These are phyloP conservation scores for Cadophora luteo-olivacea DNA, from an alignment of 2,329 filamentous ascomycete genomes.

Conservation along the genomic window DNA sequence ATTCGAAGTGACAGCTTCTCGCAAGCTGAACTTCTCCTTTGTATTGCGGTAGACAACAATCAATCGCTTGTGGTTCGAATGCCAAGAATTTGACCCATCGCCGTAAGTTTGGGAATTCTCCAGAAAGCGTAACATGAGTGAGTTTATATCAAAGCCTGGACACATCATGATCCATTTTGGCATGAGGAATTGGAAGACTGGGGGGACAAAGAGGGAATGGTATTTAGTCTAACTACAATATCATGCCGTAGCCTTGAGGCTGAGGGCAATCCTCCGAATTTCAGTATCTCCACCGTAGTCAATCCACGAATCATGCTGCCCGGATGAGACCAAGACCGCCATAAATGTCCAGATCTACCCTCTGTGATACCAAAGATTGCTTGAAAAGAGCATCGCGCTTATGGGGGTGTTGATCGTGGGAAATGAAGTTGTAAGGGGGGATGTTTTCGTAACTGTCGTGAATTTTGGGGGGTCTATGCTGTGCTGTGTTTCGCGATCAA, in stretches of 20 bases:
- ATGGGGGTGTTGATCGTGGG: conserved; percentile 30
- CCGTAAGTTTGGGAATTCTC: not conserved
- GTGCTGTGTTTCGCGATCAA: conserved; percentile 34
- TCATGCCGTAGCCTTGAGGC: conserved; percentile 38
- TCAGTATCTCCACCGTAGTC: conserved; percentile 40
- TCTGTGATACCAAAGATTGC: conserved; percentile 34
- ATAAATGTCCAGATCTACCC: conserved; percentile 32
- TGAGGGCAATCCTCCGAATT: conserved; percentile 35
- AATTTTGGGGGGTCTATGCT: conserved; percentile 32
- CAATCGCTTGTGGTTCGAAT: not conserved
- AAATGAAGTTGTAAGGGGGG: conserved; percentile 32
- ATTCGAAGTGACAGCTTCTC: not conserved
- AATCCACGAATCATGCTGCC: conserved; percentile 37
- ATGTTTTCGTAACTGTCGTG: conserved; percentile 40
- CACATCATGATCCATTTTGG: not conserved
- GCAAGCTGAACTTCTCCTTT: not conserved
- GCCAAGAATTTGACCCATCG: not conserved
- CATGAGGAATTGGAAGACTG: not conserved
- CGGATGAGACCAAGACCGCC: conserved; percentile 34
- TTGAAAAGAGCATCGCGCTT: conserved; percentile 36
- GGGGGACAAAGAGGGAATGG: conserved; percentile 42
- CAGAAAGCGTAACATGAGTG: not conserved
- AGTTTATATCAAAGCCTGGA: not conserved
- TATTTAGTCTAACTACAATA: conserved; percentile 47
- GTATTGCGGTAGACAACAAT: not conserved